Conservation (phyloP, 495 filamentous ascomycete genomes). For the Lasiosphaeria ovina region DNA sequence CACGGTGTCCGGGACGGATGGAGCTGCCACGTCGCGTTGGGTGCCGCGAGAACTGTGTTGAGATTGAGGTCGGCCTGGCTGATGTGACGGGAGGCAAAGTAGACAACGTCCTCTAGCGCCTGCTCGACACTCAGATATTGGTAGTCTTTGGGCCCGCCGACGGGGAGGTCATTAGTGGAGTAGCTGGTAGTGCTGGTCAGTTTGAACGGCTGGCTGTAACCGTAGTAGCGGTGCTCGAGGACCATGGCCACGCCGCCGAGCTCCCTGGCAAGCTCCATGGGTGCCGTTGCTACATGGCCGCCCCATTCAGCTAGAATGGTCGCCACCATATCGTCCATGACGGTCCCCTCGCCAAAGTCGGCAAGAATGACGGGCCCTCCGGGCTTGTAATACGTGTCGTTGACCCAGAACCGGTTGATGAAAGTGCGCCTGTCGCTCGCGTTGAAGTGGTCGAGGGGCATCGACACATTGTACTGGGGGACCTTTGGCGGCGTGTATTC, state of each 20-base stretch:
- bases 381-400: constrained; percentile 1
- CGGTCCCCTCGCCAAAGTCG: not conserved
- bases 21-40: not conserved
- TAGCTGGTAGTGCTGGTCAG: not conserved
- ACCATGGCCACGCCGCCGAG: not conserved
- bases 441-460: not conserved
- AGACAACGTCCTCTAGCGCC: not conserved
- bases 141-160: not conserved
- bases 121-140: not conserved
- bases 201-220: not conserved
- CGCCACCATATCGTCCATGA: not conserved
- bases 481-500: not conserved
- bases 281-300: not conserved
- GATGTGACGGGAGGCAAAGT: not conserved
- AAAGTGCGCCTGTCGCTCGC: not conserved
- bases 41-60: not conserved
- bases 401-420: not conserved
- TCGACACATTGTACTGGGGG: not conserved
- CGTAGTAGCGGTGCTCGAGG: not conserved
- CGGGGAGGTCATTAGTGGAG: not conserved
- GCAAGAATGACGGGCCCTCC: not conserved
- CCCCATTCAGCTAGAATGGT: not conserved
- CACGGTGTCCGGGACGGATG: not conserved
- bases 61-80: not conserved
- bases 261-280: not conserved